Base-by-base conservation (phyloP, 495 filamentous ascomycete species). In the Lophium mytilinum region DNA sequence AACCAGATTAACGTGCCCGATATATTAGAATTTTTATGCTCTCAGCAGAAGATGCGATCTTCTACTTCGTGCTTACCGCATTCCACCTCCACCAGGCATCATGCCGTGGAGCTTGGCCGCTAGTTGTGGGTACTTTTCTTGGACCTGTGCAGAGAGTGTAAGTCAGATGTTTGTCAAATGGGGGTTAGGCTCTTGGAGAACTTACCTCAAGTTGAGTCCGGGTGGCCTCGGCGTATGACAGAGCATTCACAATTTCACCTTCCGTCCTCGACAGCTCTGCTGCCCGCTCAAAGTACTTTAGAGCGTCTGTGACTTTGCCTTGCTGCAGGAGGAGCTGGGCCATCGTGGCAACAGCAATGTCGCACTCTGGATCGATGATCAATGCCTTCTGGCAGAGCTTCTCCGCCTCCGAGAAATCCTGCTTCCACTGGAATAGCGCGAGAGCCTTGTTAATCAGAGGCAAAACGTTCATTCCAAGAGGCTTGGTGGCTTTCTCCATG, bases 341-440 rank as follows among this genome's bases (percentile, higher is more conserved):
- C 93, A 99, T 97, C 42, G 93, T 99, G 42, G 94, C 93, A 18
- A 99, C 93, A 47, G 93, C 93, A 66, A 99, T 97, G 68, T 99
- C 93, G 68, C 93, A 97, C 70, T 99, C 93, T 35, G 94, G 93
- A 67, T 99, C 93, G 66, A 99, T 95, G 66, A 95, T 96, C 36
- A 99, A 77, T 17, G 93, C 94, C 79, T 94, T 96, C 76, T 95
- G 83, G 78, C 93, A 97, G 48, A 99, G 75, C 74, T 93, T 88
- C 76, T 99, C 90, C 11, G 94, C 92, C 73, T 95, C 94, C 19
- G 79, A 71, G 67, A 93, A 97, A 69, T 97, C 94, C 63, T 93
- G 84, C 81, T 93, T 96, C 85, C 92, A 96, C 71, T 97, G 94
- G 80, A 97, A 96, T 30, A 97, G 72, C 15, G 92, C 90, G 12